These are phyloP conservation scores for Lachancea cidri DNA, from an alignment of 805 yeast species.

Conservation along the genomic window DNA sequence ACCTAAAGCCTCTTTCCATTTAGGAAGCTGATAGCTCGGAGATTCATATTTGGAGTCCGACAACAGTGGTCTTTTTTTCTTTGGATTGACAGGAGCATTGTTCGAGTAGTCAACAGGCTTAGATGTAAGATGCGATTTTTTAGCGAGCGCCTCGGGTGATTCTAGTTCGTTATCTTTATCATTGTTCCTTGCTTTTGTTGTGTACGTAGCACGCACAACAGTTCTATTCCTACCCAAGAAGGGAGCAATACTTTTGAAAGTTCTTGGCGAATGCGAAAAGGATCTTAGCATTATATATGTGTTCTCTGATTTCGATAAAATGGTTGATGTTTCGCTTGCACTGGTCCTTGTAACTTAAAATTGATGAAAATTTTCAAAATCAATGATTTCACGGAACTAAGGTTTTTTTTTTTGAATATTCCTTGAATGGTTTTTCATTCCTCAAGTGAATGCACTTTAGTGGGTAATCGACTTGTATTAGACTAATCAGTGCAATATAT, in stretches of 20 bases:
- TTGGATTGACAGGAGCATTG: constrained; percentile 33
- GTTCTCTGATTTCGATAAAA: no score
- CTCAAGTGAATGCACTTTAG: no score
- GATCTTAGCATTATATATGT: background rate
- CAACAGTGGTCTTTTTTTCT: constrained; percentile 31
- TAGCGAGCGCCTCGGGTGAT: constrained; percentile 26
- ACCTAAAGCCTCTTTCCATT: constrained; percentile 54
- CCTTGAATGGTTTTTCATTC: no score
- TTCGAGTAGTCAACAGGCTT: constrained; percentile 21
- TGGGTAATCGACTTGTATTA: no score
- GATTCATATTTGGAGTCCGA: constrained; percentile 38
- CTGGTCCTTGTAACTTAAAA: background rate
- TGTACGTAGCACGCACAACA: background rate
- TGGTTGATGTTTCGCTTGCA: no score
- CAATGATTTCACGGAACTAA: no score
- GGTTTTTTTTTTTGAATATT: no score
- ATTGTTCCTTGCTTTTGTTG: background rate
- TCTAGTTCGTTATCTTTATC: constrained; percentile 7
- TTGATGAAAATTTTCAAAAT: background rate
- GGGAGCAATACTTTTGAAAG: background rate
- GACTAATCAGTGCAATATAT: no score
- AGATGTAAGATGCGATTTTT: constrained; percentile 19
- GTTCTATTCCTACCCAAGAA: background rate
- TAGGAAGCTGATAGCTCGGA: constrained; percentile 37
- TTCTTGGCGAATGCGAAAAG: background rate